Evolutionary conservation across 345 rosid species (phyloP), one percentile per base, ranked within the genome.

Genomic region (Trapa bicornis): DNA sequence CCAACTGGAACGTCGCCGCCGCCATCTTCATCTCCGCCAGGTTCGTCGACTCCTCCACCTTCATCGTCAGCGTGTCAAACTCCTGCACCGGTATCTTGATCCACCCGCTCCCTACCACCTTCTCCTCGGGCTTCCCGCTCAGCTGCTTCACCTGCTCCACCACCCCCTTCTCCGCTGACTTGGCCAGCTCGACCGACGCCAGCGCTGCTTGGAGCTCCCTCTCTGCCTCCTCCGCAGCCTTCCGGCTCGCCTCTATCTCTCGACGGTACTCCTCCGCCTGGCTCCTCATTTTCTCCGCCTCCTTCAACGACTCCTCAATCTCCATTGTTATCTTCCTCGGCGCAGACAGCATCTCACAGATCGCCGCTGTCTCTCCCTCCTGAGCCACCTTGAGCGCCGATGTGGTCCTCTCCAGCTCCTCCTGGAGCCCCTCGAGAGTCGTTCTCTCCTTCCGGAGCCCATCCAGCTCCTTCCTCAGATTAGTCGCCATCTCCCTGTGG

Each of bases 81-180:
- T 89, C 96, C 67, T 77, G 81, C 39, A 70, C 33, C 3, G 93
- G 75, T 47, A 94, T 80, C 52, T 71, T 85, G 52, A 94, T 83
- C 79, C 71, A 78, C 37, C 76, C 73, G 2, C 65, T 48, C 47
- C 64, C 67, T 68, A 66, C 68, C 16, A 65, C 62, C 29, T 22
- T 22, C 29, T 22, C 29, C 39, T 73, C 75, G 35, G 72, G 43
- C 73, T 67, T 76, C 38, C 75, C 70, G 2, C 89, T 85, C 47
- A 84, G 67, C 36, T 22, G 64, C 74, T 76, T 82, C 82, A 94
- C 82, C 70, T 79, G 79, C 5, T 80, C 83, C 0, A 74, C 75
- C 41, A 81, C 86, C 62, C 67, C 80, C 75, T 73, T 76, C 73
- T 87, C 95, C 41, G 81, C 81, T 1, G 73, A 69, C 72, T 83